phyloP scores from a whole-genome alignment of 208 protist genomes.

The Acanthamoeba sp. region DNA sequence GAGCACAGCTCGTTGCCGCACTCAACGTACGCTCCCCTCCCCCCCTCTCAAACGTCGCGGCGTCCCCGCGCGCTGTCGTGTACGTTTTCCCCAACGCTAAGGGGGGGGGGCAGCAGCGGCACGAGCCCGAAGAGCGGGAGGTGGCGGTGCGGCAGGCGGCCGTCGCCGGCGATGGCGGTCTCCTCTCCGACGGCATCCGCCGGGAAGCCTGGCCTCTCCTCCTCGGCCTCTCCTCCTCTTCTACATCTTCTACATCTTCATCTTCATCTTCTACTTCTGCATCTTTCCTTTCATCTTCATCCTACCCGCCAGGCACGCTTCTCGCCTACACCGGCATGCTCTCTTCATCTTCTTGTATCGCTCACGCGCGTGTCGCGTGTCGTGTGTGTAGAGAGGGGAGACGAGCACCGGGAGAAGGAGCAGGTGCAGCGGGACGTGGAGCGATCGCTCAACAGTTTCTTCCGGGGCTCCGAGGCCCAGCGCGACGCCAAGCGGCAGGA shows the following conservation, averaged over 20 bases:
- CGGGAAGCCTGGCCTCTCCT: slow-evolving; percentile 59
- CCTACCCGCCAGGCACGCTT: neutral
- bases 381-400: neutral
- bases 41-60: too few species aligned
- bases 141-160: neutral
- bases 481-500: neutral
- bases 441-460: slow-evolving; percentile 49
- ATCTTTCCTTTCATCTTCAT: neutral
- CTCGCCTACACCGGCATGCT: neutral
- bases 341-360: neutral
- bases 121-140: neutral
- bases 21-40: too few species aligned
- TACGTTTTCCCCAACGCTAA: too few species aligned
- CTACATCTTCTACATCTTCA: neutral
- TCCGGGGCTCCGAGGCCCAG: slow-evolving; percentile 3
- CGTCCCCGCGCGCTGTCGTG: too few species aligned
- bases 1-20: too few species aligned
- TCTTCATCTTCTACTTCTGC: neutral
- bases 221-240: neutral
- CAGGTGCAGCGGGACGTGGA: slow-evolving; percentile 67
- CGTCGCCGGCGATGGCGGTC: neutral
- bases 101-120: neutral
- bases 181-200: neutral
- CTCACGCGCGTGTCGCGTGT: too few species aligned
- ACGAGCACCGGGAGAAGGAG: slow-evolving; percentile 59